Base-by-base conservation (phyloP, 106 monocot species). In the Chionographis japonica region DNA sequence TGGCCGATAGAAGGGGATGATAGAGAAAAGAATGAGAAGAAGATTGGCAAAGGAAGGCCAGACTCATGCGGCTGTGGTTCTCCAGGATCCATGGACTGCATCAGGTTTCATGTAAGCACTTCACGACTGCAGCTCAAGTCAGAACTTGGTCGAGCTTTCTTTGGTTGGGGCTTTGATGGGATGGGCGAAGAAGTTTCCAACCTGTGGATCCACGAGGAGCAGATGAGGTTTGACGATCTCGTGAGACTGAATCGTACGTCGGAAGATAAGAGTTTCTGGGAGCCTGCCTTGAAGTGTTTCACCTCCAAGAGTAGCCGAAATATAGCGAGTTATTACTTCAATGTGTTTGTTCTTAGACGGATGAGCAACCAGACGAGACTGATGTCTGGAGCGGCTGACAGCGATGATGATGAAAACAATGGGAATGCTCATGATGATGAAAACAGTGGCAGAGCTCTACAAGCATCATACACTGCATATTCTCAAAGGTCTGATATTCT, bases 121-220 rank as follows among this genome's bases (percentile, higher is more conserved):
- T 52, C 72, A 61, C 69, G 85, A 61, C 19, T 69, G 41, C 16
- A 63, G 35, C 65, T 85, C 40, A 64, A 43, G 68, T 70, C 38
- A 12, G 38, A 77, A 11, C 68, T 80, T 19, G 80, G 77, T 62
- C 56, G 41, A 40, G 80, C 74, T 52, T 85, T 80, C 62, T 27
- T 12, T 51, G 14, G 20, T 60, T 74, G 73, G 73, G 80, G 80
- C 14, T 74, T 85, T 66, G 51, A 70, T 60, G 73, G 77, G 6
- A 85, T 85, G 80, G 85, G 85, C 17, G 85, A 80, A 66, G 80
- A 80, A 14, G 80, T 81, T 60, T 70, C 70, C 5, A 66, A 69
- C 36, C 67, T 50, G 12, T 85, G 80, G 85, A 74, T 61, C 35
- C 14, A 16, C 2, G 77, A 77, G 50, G 80, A 85, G 56, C 60